Evolutionary conservation across 2,329 filamentous ascomycete genomes (phyloP).

Genomic region (Dactylellina haptotyla): DNA sequence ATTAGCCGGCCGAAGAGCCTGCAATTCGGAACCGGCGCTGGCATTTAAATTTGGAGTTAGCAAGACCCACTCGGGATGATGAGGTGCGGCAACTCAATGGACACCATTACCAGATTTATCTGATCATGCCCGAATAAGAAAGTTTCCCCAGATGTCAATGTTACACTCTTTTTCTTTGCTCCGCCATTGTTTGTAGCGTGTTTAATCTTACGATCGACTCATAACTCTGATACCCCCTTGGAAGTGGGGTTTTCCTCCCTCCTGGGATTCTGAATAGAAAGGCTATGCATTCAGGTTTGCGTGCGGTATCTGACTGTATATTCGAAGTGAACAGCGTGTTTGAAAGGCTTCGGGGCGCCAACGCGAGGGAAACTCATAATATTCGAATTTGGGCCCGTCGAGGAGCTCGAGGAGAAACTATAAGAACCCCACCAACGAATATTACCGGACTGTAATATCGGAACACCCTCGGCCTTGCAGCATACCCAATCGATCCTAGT

Average conservation of each 20-base stretch:
- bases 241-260: neutral
- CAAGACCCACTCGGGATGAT: neutral
- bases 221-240: neutral
- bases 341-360: neutral
- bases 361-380: neutral
- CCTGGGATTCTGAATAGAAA: no score
- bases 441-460: no score
- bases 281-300: no score
- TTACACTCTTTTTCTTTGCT: neutral
- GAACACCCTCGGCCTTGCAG: no score
- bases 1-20: neutral
- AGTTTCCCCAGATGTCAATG: neutral
- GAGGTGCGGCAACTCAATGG: neutral
- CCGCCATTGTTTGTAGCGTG: neutral
- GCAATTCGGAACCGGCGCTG: constrained; percentile 6
- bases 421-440: no score
- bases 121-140: neutral
- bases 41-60: neutral
- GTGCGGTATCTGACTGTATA: no score
- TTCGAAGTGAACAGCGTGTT: constrained; percentile 27
- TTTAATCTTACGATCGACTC: constrained; percentile 16
- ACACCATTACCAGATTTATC: constrained; percentile 8
- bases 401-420: no score
- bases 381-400: neutral
- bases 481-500: no score